Base-by-base conservation (phyloP, 2,329 filamentous ascomycete genomes). In the Volutella citrinella region DNA sequence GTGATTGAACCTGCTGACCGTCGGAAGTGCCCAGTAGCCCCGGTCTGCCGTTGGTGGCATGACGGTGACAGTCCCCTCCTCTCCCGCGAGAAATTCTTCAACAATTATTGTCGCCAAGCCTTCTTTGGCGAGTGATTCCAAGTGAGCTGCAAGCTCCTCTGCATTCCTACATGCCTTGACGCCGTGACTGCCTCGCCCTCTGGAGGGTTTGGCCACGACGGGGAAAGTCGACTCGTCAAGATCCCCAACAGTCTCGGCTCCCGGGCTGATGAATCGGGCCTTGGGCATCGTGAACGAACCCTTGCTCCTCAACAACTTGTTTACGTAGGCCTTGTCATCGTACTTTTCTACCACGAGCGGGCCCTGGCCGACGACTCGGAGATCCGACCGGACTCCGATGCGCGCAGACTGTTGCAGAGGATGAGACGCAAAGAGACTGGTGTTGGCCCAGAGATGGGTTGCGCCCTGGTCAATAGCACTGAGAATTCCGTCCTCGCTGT, bases 111-210 rank as follows among this genome's bases (percentile, higher is more conserved):
- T 14, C 22, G 13, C n/a, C n/a, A n/a, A n/a, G n/a, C n/a, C n/a
- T n/a, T n/a, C n/a, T n/a, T n/a, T n/a, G 32, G 36, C n/a, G n/a
- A n/a, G n/a, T n/a, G n/a, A n/a, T n/a, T n/a, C n/a, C n/a, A n/a
- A n/a, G n/a, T n/a, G n/a, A n/a, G n/a, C n/a, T n/a, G n/a, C n/a
- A n/a, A n/a, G n/a, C n/a, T n/a, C n/a, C n/a, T n/a, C n/a, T n/a
- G n/a, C n/a, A n/a, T n/a, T n/a, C n/a, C n/a, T n/a, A 13, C 69
- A 75, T 4, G 73, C 52, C 40, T 68, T 70, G 23, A 74, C 70
- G 15, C 70, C 70, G 36, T 71, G 60, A 34, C 68, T 72, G 2
- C 70, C 70, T 5, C 70, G 57, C 7, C 70, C 70, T 5, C 69
- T 61, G 6, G 69, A 56, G 0, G 72, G 70, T 43, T 74, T 74